A percentile compares a stretch with the other conserved stretches of the same genome.
Conservation (phyloP, 352 stramenopile species). For the Phytophthora hibernalis region DNA sequence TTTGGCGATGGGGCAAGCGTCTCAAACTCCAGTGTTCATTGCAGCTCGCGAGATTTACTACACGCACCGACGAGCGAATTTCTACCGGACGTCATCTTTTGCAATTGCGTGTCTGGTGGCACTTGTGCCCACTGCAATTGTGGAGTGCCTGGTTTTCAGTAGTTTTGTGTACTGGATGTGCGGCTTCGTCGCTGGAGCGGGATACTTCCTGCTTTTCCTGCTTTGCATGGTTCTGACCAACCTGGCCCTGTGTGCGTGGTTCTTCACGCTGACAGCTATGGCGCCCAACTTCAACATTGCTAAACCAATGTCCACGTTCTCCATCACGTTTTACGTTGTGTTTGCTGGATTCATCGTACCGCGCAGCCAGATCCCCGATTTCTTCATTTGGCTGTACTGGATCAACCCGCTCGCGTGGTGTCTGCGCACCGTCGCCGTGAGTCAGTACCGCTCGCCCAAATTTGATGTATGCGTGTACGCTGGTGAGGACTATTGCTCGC, state of each 20-base stretch:
- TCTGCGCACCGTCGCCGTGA: conserved; percentile 41
- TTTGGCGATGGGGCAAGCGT: conserved; percentile 55
- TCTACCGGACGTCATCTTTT: conserved; percentile 64
- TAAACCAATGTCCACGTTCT: conserved; percentile 37
- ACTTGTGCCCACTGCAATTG: conserved; percentile 31
- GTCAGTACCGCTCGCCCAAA: conserved; percentile 37
- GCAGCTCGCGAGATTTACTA: conserved; percentile 59
- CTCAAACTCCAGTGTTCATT: conserved; percentile 71
- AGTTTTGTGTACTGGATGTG: conserved; percentile 83
- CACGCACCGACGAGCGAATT: conserved; percentile 71
- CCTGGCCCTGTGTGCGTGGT: conserved; percentile 19
- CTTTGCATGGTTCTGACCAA: conserved; percentile 23
- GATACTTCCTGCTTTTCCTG: conserved; percentile 30
- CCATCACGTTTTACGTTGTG: conserved; percentile 44
- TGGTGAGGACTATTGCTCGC: conserved; percentile 30
- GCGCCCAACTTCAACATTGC: conserved; percentile 32
- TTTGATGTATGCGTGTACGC: conserved; percentile 41
- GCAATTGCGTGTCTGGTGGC: conserved; percentile 36
- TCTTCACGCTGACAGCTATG: conserved; percentile 32
- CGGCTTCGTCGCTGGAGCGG: conserved; percentile 46
- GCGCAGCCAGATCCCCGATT: conserved; percentile 35
- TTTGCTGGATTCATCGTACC: conserved; percentile 55
- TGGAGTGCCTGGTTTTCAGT: conserved; percentile 70
- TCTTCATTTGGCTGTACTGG: conserved; percentile 68
- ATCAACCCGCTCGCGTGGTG: conserved; percentile 59